These are phyloP conservation scores for Centella asiatica DNA, from an alignment of 129 eudicot species.

Conservation along the genomic window DNA sequence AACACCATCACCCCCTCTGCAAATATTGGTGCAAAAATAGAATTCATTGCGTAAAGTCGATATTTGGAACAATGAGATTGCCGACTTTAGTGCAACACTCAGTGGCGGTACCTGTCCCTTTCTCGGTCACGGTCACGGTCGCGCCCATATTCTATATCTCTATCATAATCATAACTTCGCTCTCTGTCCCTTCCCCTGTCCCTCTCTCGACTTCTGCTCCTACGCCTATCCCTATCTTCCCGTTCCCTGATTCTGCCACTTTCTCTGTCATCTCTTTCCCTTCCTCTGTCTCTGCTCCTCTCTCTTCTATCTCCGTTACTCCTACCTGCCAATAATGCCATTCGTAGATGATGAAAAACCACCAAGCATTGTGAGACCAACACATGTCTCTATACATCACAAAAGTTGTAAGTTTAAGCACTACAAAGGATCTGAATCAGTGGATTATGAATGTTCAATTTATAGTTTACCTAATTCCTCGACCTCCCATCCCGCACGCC, in stretches of 20 bases:
- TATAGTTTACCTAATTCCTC: conserved; percentile 81
- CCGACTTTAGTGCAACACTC: conserved; percentile 1
- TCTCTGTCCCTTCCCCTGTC: conserved; percentile 70
- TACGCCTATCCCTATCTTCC: conserved; percentile 33
- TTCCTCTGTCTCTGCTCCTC: conserved; percentile 57
- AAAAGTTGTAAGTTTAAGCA: conserved; percentile 3
- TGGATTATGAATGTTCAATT: conserved; percentile 7
- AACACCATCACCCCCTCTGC: conserved; percentile 1
- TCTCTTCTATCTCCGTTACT: conserved; percentile 68
- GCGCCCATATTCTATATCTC: conserved; percentile 54
- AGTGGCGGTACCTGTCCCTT: conserved; percentile 48
- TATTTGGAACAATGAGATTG: not conserved
- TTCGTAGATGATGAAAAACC: not conserved
- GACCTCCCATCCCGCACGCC: conserved; percentile 97
- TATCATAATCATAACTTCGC: conserved; percentile 35
- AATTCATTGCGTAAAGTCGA: not conserved
- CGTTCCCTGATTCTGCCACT: conserved; percentile 35
- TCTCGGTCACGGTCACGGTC: conserved; percentile 50
- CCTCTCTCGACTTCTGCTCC: conserved; percentile 71
- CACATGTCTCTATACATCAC: not conserved
- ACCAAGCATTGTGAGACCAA: not conserved
- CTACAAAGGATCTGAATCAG: conserved; percentile 2
- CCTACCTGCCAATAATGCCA: conserved; percentile 29
- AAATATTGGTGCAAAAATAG: not conserved
- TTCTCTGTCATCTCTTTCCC: conserved; percentile 48